Evolutionary conservation across 2,329 filamentous ascomycete species (phyloP).

Genomic region (Sphaerulina populicola): DNA sequence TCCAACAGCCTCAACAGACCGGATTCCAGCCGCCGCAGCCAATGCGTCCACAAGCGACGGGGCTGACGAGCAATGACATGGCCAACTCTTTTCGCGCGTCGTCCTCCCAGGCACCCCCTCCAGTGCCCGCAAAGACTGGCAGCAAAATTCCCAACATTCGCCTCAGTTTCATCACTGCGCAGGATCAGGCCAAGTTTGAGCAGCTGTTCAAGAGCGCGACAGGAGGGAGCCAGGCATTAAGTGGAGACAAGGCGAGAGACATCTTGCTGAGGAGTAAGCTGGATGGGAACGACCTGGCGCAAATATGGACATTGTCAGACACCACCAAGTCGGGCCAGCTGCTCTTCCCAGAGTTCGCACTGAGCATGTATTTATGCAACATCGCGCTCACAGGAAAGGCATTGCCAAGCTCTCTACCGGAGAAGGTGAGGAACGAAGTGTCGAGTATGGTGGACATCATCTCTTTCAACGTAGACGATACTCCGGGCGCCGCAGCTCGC

Average conservation of each 20-base stretch:
- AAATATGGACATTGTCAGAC: constrained; percentile 92
- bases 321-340: constrained; percentile 94
- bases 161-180: constrained; percentile 88
- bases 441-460: constrained; percentile 99
- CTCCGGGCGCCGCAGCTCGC: constrained; percentile 44
- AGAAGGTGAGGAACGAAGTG: constrained; percentile 88
- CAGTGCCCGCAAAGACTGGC: constrained; percentile 54
- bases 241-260: constrained; percentile 85
- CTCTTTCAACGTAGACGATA: constrained; percentile 82
- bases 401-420: constrained; percentile 65
- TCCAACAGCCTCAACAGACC: constrained; percentile 38
- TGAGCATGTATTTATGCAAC: constrained; percentile 98
- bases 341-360: constrained; percentile 92
- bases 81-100: constrained; percentile 51
- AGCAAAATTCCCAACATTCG: constrained; percentile 88
- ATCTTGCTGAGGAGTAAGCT: constrained; percentile 81
- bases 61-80: constrained; percentile 57
- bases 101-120: constrained; percentile 47
- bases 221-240: constrained; percentile 73
- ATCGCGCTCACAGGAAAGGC: constrained; percentile 79
- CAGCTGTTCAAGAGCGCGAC: constrained; percentile 94
- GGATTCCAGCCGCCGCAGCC: constrained; percentile 31
- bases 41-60: constrained; percentile 47
- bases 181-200: constrained; percentile 94
- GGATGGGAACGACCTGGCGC: constrained; percentile 75